A percentile compares a stretch with the other conserved stretches of the same genome.
phyloP scores from a whole-genome alignment of 2,329 filamentous ascomycete genomes.

The Nigrospora osmanthi region DNA sequence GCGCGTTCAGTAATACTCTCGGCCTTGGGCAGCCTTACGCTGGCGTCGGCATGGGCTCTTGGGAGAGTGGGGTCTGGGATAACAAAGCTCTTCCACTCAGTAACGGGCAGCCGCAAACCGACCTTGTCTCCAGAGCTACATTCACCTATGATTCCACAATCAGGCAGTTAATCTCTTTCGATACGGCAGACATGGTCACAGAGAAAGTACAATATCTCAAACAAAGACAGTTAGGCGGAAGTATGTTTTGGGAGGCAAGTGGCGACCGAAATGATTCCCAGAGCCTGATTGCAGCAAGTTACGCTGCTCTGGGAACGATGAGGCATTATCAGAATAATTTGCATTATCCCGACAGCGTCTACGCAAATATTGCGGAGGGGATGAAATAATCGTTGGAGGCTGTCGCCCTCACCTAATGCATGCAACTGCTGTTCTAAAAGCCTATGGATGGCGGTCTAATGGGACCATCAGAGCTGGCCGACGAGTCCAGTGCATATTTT shows the following conservation, averaged over 20 bases:
- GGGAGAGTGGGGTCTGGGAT: conserved; percentile 71
- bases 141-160: conserved; percentile 60
- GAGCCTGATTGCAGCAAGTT: conserved; percentile 50
- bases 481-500: no score
- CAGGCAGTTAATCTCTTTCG: conserved; percentile 64
- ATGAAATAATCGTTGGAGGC: no score
- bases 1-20: conserved; percentile 54
- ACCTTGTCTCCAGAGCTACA: conserved; percentile 51
- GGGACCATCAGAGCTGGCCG: no score
- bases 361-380: conserved; percentile 37
- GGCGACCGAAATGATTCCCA: conserved; percentile 52
- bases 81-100: conserved; percentile 63
- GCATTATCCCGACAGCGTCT: conserved; percentile 44
- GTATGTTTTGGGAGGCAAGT: conserved; percentile 82
- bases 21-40: conserved; percentile 58
- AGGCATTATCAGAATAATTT: conserved; percentile 38
- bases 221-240: conserved; percentile 57
- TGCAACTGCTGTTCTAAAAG: no score
- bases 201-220: conserved; percentile 61
- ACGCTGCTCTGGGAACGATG: conserved; percentile 29
- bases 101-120: conserved; percentile 45
- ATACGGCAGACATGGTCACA: conserved; percentile 51
- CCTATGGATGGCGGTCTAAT: no score
- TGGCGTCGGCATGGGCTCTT: conserved; percentile 60
- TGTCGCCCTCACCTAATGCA: no score